phyloP scores from a whole-genome alignment of 2,329 filamentous ascomycete genomes.

The Phaeophleospora eucalypticola region DNA sequence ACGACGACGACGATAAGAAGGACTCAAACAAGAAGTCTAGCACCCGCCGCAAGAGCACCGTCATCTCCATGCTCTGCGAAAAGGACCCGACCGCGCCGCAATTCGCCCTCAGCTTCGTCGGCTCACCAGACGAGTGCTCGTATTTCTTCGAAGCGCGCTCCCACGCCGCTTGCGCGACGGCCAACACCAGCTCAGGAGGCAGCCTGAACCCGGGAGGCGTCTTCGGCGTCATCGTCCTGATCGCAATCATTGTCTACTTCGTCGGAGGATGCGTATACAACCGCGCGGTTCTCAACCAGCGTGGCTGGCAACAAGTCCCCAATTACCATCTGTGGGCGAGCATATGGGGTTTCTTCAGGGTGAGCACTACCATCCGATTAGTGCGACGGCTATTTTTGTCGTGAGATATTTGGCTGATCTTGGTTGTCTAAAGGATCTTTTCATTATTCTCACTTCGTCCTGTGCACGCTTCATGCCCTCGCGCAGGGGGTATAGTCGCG shows the following conservation, averaged over 20 bases:
- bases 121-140: slow-evolving; percentile 76
- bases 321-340: slow-evolving; percentile 93
- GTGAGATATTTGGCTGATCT: no score
- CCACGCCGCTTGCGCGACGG: slow-evolving; percentile 74
- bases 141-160: slow-evolving; percentile 95
- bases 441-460: slow-evolving; percentile 65
- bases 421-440: no score
- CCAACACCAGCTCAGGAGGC: slow-evolving; percentile 51
- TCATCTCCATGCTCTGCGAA: slow-evolving; percentile 92
- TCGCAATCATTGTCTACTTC: slow-evolving; percentile 80
- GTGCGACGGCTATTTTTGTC: no score
- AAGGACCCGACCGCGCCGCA: slow-evolving; percentile 66
- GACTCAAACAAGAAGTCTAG: slow-evolving; percentile 33
- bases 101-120: slow-evolving; percentile 77
- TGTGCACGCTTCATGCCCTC: slow-evolving; percentile 64
- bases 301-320: slow-evolving; percentile 91
- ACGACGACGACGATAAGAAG: slow-evolving; percentile 30
- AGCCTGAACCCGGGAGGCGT: slow-evolving; percentile 67
- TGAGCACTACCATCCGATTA: slow-evolving; percentile 41
- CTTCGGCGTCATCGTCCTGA: slow-evolving; percentile 78
- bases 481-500: slow-evolving; percentile 62
- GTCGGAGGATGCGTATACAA: slow-evolving; percentile 94
- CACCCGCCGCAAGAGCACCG: slow-evolving; percentile 72
- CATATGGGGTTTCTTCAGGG: slow-evolving; percentile 77
- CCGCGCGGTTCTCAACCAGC: slow-evolving; percentile 85